These are phyloP conservation scores for Puccinia polysora DNA, from an alignment of 1,284 basidiomycete genomes.

Conservation along the genomic window DNA sequence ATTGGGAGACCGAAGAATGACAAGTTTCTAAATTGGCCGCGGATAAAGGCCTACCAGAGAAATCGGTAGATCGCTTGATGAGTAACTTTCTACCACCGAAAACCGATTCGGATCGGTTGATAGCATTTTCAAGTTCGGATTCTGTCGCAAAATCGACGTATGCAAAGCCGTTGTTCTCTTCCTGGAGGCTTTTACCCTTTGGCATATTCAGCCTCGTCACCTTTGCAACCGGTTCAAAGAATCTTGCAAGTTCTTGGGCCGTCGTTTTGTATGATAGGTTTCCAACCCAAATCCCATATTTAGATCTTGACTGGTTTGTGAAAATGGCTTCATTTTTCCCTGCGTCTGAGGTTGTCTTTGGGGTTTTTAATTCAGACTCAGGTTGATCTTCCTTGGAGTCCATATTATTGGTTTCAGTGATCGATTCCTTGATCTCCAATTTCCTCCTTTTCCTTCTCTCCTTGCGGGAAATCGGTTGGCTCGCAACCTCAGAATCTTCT, in stretches of 20 bases:
- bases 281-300: conserved; percentile 34
- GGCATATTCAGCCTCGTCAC: conserved; percentile 27
- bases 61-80: conserved; percentile 70
- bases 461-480: conserved; percentile 25
- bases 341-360: background rate
- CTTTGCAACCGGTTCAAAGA: background rate
- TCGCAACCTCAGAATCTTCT: too few species aligned
- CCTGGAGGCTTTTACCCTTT: background rate
- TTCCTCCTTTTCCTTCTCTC: conserved; percentile 35
- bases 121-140: conserved; percentile 69
- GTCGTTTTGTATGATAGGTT: conserved; percentile 27
- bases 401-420: background rate
- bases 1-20: background rate
- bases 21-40: background rate
- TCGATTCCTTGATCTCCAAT: background rate
- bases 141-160: conserved; percentile 85
- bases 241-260: background rate
- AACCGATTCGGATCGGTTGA: conserved; percentile 72
- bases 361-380: background rate
- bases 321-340: conserved; percentile 16
- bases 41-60: conserved; percentile 47
- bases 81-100: conserved; percentile 80
- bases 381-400: background rate
- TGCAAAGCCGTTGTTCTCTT: conserved; percentile 61
- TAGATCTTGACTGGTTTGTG: background rate